These are phyloP conservation scores for Aspergillus cejpii DNA, from an alignment of 2,329 filamentous ascomycete species.

Conservation along the genomic window DNA sequence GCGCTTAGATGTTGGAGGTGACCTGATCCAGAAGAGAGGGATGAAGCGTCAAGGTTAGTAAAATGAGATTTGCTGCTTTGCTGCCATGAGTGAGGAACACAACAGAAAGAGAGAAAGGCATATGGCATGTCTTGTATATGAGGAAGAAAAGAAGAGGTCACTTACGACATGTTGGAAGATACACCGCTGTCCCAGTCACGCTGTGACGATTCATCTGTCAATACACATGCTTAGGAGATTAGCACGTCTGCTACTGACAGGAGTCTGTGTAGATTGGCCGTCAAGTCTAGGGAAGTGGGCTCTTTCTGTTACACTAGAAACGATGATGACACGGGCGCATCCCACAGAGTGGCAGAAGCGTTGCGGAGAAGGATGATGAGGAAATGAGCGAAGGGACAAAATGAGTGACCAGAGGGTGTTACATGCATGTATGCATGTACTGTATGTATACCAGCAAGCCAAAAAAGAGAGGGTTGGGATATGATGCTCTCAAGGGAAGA, in stretches of 20 bases:
- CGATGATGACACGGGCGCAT: conserved; percentile 36
- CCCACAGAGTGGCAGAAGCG: conserved; percentile 27
- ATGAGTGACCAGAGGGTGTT: conserved; percentile 15
- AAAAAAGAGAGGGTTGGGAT: conserved; percentile 7
- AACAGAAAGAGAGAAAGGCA: not conserved
- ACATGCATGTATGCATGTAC: conserved; percentile 16
- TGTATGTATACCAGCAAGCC: conserved; percentile 8
- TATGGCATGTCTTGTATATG: not conserved
- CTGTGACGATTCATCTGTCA: conserved; percentile 35
- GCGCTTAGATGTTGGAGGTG: conserved; percentile 38
- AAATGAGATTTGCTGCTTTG: not conserved
- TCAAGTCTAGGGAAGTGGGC: conserved; percentile 27
- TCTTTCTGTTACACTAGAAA: conserved; percentile 31
- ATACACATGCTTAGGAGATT: conserved; percentile 33
- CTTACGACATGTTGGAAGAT: conserved; percentile 39
- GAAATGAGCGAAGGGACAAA: conserved; percentile 10
- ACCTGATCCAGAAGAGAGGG: conserved; percentile 24
- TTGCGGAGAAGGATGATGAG: conserved; percentile 19
- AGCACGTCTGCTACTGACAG: conserved; percentile 31
- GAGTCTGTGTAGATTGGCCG: conserved; percentile 23
- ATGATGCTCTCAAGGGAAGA: conserved; percentile 4
- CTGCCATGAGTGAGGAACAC: not conserved
- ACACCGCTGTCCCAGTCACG: conserved; percentile 31
- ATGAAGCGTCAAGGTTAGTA: conserved; percentile 4
- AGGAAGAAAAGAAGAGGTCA: conserved; percentile 12